Evolutionary conservation across 176 grass and related monocot genomes (phyloP).

Genomic region (Triticum aestivum): IWGSC_CS_RefSeq_v2.1 NC_057795.1:365318933-365319432

Average conservation of each 20-base stretch:
- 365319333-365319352: constrained; percentile 94
- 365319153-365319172: constrained; percentile 59
- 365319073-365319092: constrained; percentile 77
- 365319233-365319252: background rate
- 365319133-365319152: constrained; percentile 90
- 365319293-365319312: constrained; percentile 20
- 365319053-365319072: constrained; percentile 1
- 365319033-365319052: background rate
- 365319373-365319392: constrained; percentile 75
- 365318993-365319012: background rate
- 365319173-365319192: constrained; percentile 18
- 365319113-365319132: constrained; percentile 62
- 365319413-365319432: constrained; percentile 9
- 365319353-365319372: constrained; percentile 88
- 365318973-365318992: background rate
- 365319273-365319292: constrained; percentile 8
- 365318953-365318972: background rate
- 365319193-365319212: background rate
- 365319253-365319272: background rate
- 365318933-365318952: background rate
- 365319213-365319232: constrained; percentile 18
- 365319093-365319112: constrained; percentile 86
- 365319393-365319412: background rate
- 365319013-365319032: background rate
- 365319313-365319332: constrained; percentile 37